These are phyloP conservation scores for Stentor roeselii DNA, from an alignment of 73 alveolate genomes.

Conservation along the genomic window DNA sequence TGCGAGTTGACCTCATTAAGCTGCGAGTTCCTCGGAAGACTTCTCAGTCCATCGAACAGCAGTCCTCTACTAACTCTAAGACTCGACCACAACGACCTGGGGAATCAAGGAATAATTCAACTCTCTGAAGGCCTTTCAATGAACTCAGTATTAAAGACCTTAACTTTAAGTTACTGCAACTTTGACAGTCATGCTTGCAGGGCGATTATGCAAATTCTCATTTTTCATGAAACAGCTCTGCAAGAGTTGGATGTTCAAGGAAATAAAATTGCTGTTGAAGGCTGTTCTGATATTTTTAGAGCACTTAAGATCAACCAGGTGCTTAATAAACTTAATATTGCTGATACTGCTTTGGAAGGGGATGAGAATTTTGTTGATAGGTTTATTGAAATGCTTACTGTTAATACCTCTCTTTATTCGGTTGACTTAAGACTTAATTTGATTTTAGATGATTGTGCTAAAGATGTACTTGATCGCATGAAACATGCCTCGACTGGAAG, in stretches of 20 bases:
- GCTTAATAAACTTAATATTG: constrained; percentile 36
- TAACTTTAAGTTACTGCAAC: constrained; percentile 42
- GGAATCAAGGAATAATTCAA: constrained; percentile 47
- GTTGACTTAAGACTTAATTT: constrained; percentile 10
- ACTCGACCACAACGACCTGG: constrained; percentile 47
- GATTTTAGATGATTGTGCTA: constrained; percentile 20
- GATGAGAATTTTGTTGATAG: constrained; percentile 39
- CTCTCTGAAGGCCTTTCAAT: constrained; percentile 43
- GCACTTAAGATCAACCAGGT: constrained; percentile 37
- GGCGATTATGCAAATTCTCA: constrained; percentile 38
- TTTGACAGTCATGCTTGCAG: constrained; percentile 47
- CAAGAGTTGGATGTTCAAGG: constrained; percentile 51
- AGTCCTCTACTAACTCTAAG: constrained; percentile 28
- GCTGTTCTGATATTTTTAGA: constrained; percentile 36
- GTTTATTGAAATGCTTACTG: background rate
- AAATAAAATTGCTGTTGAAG: constrained; percentile 44
- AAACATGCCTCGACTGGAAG: background rate
- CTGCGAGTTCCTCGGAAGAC: constrained; percentile 13
- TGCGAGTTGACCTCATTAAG: background rate
- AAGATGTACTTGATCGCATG: background rate
- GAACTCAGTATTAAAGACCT: constrained; percentile 37
- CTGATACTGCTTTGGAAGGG: constrained; percentile 42
- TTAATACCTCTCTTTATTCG: background rate
- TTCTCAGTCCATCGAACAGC: background rate
- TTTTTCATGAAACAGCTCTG: constrained; percentile 41